Evolutionary conservation across 345 rosid species (phyloP), one percentile per base, ranked within the genome.

Genomic region (Heritiera fomes): DNA sequence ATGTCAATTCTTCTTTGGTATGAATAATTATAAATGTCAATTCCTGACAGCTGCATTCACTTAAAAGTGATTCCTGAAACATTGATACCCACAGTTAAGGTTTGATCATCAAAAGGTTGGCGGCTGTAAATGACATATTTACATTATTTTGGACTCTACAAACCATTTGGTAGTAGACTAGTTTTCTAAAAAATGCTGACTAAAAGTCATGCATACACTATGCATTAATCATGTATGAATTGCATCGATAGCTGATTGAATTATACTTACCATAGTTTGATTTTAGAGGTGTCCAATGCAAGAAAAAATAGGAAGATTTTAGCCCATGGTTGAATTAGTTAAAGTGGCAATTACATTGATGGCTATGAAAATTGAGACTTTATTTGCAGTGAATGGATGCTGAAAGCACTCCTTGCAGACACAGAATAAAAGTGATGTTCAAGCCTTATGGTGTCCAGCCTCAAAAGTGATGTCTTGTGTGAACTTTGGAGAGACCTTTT

Each of bases 41-140:
- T 75, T 71, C 80, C 12, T 67, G 74, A 75, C 80, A 85, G 78
- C 83, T 85, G 80, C 82, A n/a, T 75, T 80, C 78, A 66, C 76
- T 55, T 40, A 50, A 47, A 52, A 53, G 45, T 41, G 77, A 80
- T 80, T 82, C 82, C 78, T 71, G 6, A 23, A 52, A 80, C 68
- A 72, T 75, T 73, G 82, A 58, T 75, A 11, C 28, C 17, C 60
- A 71, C 52, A 7, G n/a, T 80, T 65, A 63, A 71, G 69, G 71
- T 68, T 73, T 59, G 17, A 68, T 74, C 70, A 68, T 72, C 55
- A 43, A 80, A 82, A 75, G 60, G 58, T 38, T 38, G 34, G 75
- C 18, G 14, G 46, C 75, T 47, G 56, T 40, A 47, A 52, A 76
- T 40, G n/a, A 30, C 17, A 28, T 1, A 11, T 74, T 79, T 64